These are phyloP conservation scores for Sanguinoderma infundibulare DNA, from an alignment of 1,284 basidiomycete species.

Conservation along the genomic window DNA sequence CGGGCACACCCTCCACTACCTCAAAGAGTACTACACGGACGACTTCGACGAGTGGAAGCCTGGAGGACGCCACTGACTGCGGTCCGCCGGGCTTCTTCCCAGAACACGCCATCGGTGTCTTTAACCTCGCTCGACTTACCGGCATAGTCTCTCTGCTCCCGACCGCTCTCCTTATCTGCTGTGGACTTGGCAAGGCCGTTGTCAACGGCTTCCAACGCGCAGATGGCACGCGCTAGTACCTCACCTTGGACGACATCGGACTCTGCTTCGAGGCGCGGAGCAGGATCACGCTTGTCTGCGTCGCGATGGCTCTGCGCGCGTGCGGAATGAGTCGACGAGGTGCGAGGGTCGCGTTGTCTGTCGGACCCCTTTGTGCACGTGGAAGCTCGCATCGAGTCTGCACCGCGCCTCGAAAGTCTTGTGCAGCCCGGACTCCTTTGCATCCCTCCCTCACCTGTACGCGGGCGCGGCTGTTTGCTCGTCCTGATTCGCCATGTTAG, in stretches of 20 bases:
- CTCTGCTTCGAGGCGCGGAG: neutral
- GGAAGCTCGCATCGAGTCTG: neutral
- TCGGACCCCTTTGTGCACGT: neutral
- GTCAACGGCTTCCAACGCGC: neutral
- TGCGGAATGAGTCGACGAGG: neutral
- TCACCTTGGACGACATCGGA: conserved; percentile 4
- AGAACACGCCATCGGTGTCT: conserved; percentile 8
- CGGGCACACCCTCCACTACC: neutral
- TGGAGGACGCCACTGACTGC: neutral
- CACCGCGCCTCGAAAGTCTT: neutral
- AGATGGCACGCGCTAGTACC: conserved; percentile 5
- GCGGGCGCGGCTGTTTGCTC: neutral
- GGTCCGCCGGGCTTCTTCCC: conserved; percentile 2
- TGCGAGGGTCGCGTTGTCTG: neutral
- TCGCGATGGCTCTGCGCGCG: neutral
- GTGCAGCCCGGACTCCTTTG: neutral
- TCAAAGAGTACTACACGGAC: conserved; percentile 1
- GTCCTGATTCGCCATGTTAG: neutral
- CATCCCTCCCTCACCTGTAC: neutral
- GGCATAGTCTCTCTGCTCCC: conserved; percentile 6
- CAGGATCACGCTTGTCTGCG: conserved; percentile 1
- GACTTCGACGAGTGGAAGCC: neutral
- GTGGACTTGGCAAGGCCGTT: neutral
- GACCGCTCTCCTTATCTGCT: conserved; percentile 10
- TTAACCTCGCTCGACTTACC: conserved; percentile 15